phyloP scores from a whole-genome alignment of 1,139 yeast genomes.

The Protomyces macrosporus region DNA sequence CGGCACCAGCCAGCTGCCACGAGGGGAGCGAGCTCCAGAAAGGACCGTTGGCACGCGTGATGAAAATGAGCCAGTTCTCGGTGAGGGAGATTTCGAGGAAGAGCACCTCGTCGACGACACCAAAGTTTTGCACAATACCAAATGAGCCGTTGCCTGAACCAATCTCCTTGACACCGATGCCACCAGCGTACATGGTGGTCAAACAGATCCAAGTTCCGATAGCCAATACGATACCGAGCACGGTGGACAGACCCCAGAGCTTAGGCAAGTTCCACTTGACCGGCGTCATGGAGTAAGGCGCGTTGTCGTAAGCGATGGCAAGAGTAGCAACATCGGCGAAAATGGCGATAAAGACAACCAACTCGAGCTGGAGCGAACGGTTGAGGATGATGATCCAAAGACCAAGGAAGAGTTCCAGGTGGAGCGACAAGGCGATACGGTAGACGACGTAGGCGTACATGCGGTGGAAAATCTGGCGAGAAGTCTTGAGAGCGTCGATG shows the following conservation, averaged over 20 bases:
- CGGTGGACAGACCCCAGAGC: slow-evolving; percentile 71
- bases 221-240: slow-evolving; percentile 62
- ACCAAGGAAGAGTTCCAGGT: slow-evolving; percentile 67
- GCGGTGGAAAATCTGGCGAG: slow-evolving; percentile 77
- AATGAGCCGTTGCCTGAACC: slow-evolving; percentile 41
- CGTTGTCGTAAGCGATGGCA: slow-evolving; percentile 76
- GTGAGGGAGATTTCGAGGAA: slow-evolving; percentile 70
- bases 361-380: slow-evolving; percentile 59
- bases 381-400: slow-evolving; percentile 69
- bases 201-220: slow-evolving; percentile 69
- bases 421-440: slow-evolving; percentile 72
- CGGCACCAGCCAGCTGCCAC: slow-evolving; percentile 70
- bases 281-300: slow-evolving; percentile 95
- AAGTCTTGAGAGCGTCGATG: slow-evolving; percentile 69
- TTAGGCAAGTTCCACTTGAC: slow-evolving; percentile 96
- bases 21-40: slow-evolving; percentile 68
- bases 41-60: slow-evolving; percentile 75
- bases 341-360: slow-evolving; percentile 68
- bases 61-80: slow-evolving; percentile 74
- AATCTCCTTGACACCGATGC: slow-evolving; percentile 22
- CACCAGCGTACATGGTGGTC: slow-evolving; percentile 58
- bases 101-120: slow-evolving; percentile 61
- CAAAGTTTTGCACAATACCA: slow-evolving; percentile 68
- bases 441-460: slow-evolving; percentile 74
- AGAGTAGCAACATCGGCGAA: slow-evolving; percentile 74